Conservation (phyloP, 208 protist species). For the Trypanosoma caninum region DNA sequence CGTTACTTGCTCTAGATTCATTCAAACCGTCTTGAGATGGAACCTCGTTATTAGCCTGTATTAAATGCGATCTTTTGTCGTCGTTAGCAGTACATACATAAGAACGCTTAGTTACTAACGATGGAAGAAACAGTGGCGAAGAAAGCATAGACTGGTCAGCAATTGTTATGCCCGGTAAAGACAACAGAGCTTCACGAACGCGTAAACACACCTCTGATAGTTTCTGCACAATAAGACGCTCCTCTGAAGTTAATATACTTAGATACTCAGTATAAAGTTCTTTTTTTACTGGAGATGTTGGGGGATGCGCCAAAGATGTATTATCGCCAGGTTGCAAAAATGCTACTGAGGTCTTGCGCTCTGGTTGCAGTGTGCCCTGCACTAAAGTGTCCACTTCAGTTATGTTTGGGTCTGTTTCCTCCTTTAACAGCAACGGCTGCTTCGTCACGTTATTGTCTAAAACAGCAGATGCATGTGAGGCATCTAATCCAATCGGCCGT, state of each 20-base stretch:
- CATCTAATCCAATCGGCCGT: conserved; percentile 11
- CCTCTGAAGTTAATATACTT: conserved; percentile 14
- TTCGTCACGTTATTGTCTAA: not conserved
- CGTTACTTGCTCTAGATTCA: too few relatives aligned
- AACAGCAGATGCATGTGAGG: not conserved
- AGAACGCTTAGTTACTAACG: not conserved
- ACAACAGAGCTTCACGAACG: conserved; percentile 10
- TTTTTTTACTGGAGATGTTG: not conserved
- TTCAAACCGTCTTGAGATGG: too few relatives aligned
- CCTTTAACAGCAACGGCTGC: too few relatives aligned
- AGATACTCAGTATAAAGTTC: conserved; percentile 12
- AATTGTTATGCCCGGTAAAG: not conserved
- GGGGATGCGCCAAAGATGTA: not conserved
- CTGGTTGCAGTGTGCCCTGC: not conserved
- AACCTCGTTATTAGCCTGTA: too few relatives aligned
- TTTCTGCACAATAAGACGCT: conserved; percentile 22
- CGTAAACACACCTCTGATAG: conserved; percentile 9
- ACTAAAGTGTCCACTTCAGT: too few relatives aligned
- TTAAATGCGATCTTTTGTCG: too few relatives aligned
- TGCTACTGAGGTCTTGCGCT: not conserved
- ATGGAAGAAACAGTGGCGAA: conserved; percentile 24
- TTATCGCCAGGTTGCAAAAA: not conserved
- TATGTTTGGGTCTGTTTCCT: too few relatives aligned
- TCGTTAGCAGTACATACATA: too few relatives aligned
- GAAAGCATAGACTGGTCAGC: conserved; percentile 17